phyloP scores from a whole-genome alignment of 306 rosid species.

The Dalbergia cochinchinensis region DNA sequence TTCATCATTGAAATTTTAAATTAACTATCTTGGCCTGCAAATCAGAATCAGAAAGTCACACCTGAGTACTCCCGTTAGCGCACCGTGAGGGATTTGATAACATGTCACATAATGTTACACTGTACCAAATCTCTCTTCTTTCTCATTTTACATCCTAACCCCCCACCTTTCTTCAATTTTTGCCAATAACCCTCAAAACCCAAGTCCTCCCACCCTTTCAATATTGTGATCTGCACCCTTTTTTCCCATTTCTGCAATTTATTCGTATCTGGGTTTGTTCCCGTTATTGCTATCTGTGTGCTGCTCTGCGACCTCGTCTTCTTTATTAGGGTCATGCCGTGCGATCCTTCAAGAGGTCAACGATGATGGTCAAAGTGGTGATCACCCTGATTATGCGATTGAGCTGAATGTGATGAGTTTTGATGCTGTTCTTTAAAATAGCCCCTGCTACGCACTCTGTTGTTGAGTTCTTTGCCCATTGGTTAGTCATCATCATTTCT shows the following conservation, averaged over 20 bases:
- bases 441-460: slow-evolving; percentile 80
- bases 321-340: slow-evolving; percentile 63
- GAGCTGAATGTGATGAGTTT: slow-evolving; percentile 80
- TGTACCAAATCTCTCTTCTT: too few species aligned
- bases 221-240: slow-evolving; percentile 14
- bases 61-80: too few species aligned
- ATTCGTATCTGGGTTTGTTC: slow-evolving; percentile 51
- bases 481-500: slow-evolving; percentile 77
- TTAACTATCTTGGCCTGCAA: too few species aligned
- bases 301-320: slow-evolving; percentile 45
- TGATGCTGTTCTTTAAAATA: slow-evolving; percentile 72
- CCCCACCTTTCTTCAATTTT: slow-evolving; percentile 42
- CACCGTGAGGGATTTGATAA: too few species aligned
- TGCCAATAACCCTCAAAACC: slow-evolving; percentile 35
- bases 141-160: too few species aligned
- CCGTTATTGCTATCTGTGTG: slow-evolving; percentile 52
- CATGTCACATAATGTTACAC: too few species aligned
- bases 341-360: slow-evolving; percentile 69
- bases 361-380: slow-evolving; percentile 34
- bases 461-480: slow-evolving; percentile 89
- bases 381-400: slow-evolving; percentile 71
- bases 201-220: slow-evolving; percentile 13
- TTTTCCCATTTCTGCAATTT: slow-evolving; percentile 52
- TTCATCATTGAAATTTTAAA: too few species aligned
- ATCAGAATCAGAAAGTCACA: too few species aligned